These are phyloP conservation scores for Rheum nobile DNA, from an alignment of 148 eudicot species.

Conservation along the genomic window DNA sequence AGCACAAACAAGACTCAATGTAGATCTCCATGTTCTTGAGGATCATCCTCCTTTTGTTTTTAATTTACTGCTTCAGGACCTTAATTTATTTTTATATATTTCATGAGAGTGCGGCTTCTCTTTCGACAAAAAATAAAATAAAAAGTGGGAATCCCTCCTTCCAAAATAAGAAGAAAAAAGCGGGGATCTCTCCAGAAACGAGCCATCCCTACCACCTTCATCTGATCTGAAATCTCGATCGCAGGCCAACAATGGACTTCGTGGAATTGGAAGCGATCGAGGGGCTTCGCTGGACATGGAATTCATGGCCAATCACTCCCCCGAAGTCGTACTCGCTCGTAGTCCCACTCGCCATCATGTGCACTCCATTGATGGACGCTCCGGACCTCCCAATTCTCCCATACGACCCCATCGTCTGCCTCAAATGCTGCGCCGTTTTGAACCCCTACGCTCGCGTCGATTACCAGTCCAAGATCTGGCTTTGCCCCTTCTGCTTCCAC, in stretches of 20 bases:
- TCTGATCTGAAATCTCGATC: neutral
- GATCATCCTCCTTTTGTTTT: too few species aligned
- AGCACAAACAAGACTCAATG: too few species aligned
- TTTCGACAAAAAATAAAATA: too few species aligned
- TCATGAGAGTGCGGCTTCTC: too few species aligned
- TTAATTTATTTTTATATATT: too few species aligned
- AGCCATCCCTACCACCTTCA: neutral
- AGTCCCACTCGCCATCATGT: constrained; percentile 65
- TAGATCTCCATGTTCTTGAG: too few species aligned
- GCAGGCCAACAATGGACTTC: constrained; percentile 56
- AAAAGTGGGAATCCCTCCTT: too few species aligned
- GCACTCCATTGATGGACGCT: constrained; percentile 63
- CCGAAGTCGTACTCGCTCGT: constrained; percentile 35
- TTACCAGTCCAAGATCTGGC: constrained; percentile 66
- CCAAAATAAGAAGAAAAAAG: too few species aligned
- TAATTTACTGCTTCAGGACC: too few species aligned
- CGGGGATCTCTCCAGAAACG: neutral
- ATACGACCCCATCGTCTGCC: constrained; percentile 68
- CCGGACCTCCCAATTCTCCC: constrained; percentile 64
- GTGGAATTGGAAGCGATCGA: constrained; percentile 77
- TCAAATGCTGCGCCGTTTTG: constrained; percentile 48
- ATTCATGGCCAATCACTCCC: constrained; percentile 59
- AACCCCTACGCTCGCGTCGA: constrained; percentile 96
- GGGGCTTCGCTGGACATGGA: constrained; percentile 90
- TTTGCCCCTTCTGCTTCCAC: constrained; percentile 73